Evolutionary conservation across 352 stramenopile genomes (phyloP), one percentile per base, ranked within the genome.

Genomic region (Globisporangium splendens): DNA sequence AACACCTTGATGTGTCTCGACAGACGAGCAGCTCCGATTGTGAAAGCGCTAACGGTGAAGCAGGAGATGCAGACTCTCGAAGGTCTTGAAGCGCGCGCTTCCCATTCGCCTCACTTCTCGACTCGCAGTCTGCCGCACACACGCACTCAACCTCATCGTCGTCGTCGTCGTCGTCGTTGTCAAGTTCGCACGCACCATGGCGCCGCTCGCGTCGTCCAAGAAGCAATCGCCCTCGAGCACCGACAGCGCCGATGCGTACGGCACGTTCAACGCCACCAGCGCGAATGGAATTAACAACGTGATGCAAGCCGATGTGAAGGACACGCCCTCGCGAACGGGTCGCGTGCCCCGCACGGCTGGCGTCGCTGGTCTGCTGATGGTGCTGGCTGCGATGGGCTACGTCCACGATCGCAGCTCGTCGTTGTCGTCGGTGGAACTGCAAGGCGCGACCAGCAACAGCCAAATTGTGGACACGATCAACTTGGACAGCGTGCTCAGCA

Each of bases 311-410:
- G 0, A 22, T 8, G 12, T 3, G 20, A 22, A 44, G 5, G 8
- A 43, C 0, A 18, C 12, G 4, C 24, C 18, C n/a, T 13, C 31
- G 17, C 28, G 14, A 24, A n/a, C 5, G 11, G 13, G 49, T 10
- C 49, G 49, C 31, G 33, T 55, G 50, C 31, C 44, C 10, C 49
- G 49, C 8, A 33, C 31, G 12, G 49, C 31, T 12, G 50, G 50
- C 18, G 50, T 38, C 50, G 31, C 50, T 46, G 50, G 13, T n/a
- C 31, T 33, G 14, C 31, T 55, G 18, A 55, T 55, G 50, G 33
- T 46, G 50, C 8, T 55, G 24, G 24, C 24, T 31, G 24, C 24
- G 24, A 31, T 31, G 24, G 24, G 24, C 24, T 31, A 31, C 24
- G 5, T 5, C 24, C 24, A 31, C 24, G 24, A 31, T 5, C 24